Base-by-base conservation (phyloP, 192 early-diverging fungal species). In the Dissophora ornata region DNA sequence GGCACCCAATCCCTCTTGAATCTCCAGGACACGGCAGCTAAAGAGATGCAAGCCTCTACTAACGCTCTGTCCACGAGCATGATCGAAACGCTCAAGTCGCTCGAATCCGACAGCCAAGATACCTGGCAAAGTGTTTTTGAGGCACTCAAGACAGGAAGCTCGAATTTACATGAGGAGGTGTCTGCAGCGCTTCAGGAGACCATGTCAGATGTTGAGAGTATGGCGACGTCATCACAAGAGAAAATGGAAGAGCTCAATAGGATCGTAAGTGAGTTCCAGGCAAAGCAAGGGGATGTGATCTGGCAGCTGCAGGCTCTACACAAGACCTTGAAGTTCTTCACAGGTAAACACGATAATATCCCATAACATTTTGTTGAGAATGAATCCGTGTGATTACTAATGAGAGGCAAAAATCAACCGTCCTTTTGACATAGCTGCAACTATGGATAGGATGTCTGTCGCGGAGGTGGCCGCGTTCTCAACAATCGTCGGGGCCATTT, bases 211-310 rank as follows among this genome's bases (percentile, higher is more conserved):
- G 51, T 62, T 13, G 34, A 25, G 18, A 50, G 16, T 16, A 34
- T 62, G 33, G 47, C 47, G 15, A 3, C 60, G 10, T 21, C 57
- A n/a, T 62, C 68, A 3, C 50, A 55, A 24, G 52, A 61, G 21
- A 24, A 56, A 21, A n/a, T 70, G 5, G 52, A 61, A 2, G 26
- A 61, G 18, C 59, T 70, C 16, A 70, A 62, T 10, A 5, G 16
- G 2, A 41, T 49, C n/a, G 26, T 70, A 6, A n/a, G 36, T 13
- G 58, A 41, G 33, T 60, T 70, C 15, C 21, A 54, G 44, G 8
- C 4, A 11, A 55, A 41, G 12, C 57, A 60, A n/a, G 41, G 15
- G 10, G n/a, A 47, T 19, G 21, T 56, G 4, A 18, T 54, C 4
- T 54, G 52, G 44, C 50, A 45, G 26, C 19, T 61, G 7, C 40